Base-by-base conservation (phyloP, 2,329 filamentous ascomycete species). In the Capronia americana region DNA sequence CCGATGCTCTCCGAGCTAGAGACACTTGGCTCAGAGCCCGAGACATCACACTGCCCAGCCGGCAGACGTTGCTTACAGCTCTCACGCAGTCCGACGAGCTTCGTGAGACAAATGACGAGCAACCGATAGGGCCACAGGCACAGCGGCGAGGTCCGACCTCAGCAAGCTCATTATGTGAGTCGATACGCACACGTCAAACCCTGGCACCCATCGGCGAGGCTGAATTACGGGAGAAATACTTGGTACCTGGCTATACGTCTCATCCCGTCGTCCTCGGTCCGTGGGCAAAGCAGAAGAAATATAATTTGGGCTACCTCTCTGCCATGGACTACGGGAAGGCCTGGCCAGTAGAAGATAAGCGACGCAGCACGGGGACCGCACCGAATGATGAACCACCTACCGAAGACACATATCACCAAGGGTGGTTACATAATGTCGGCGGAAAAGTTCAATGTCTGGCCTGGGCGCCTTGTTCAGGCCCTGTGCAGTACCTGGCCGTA, bases 391-490 rank as follows among this genome's bases (percentile, higher is more conserved):
- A 54, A 44, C 14, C 8, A 46, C 30, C 65, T 26, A 32, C 26
- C 23, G 44, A 23, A 5, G 46, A n/a, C 48, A 41, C 53, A 41
- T 75, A 71, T 48, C 77, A 78, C 11, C 74, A 81, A 70, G 80
- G 80, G 0, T 89, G 86, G 84, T 73, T 88, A 1, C 71, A 89
- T 54, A 86, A 87, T 71, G 65, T 87, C 23, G 86, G 86, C 3
- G 79, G 79, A 1, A 83, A 81, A 57, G 75, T 88, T 8, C 82
- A 85, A 68, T 83, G 82, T 68, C 65, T 81, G 56, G 77, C 77
- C 17, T 84, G 82, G 82, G 79, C 79, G n/a, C 80, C 81, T 14
- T 80, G 80, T 58, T 75, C 77, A 56, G 64, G 77, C 23, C 80
- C 79, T 2, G 70, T 73, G n/a, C 87, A 89, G 69, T 88, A 87